Percentiles rank a stretch among this genome's conserved stretches.
These are phyloP conservation scores for Neocallimastix lanati DNA, from an alignment of 192 early-diverging fungal genomes.

Conservation along the genomic window DNA sequence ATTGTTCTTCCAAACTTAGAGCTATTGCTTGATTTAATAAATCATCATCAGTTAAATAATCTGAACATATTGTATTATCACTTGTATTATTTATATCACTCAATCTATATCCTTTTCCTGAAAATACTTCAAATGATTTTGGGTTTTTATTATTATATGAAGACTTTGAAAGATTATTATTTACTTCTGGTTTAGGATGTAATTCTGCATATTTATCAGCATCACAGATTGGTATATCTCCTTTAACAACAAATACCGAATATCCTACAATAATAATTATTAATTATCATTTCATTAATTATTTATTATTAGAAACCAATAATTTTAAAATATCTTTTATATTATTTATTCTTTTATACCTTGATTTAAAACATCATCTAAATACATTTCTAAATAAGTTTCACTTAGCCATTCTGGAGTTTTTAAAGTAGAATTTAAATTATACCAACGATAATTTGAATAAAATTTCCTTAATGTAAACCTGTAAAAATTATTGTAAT, in stretches of 20 bases:
- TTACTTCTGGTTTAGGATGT: neutral
- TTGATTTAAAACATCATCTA: neutral
- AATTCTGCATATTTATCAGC: neutral
- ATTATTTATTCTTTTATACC: neutral
- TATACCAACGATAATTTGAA: slow-evolving; percentile 50
- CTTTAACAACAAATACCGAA: neutral
- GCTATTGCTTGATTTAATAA: no score
- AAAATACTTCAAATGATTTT: no score
- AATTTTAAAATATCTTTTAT: no score
- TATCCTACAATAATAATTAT: neutral
- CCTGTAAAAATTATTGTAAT: slow-evolving; percentile 16
- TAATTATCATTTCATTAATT: no score
- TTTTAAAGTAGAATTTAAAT: slow-evolving; percentile 38
- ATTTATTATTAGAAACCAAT: no score
- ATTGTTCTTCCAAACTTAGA: no score
- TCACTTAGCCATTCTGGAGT: slow-evolving; percentile 40
- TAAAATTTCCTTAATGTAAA: slow-evolving; percentile 53
- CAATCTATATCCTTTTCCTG: no score
- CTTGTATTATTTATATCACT: no score
- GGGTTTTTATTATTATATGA: no score
- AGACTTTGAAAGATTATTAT: no score
- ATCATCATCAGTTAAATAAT: no score
- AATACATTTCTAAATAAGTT: slow-evolving; percentile 35
- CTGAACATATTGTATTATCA: no score
- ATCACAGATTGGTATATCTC: neutral